Evolutionary conservation across 2,329 filamentous ascomycete genomes (phyloP).

Genomic region (Colletotrichum euphorbiae): DNA sequence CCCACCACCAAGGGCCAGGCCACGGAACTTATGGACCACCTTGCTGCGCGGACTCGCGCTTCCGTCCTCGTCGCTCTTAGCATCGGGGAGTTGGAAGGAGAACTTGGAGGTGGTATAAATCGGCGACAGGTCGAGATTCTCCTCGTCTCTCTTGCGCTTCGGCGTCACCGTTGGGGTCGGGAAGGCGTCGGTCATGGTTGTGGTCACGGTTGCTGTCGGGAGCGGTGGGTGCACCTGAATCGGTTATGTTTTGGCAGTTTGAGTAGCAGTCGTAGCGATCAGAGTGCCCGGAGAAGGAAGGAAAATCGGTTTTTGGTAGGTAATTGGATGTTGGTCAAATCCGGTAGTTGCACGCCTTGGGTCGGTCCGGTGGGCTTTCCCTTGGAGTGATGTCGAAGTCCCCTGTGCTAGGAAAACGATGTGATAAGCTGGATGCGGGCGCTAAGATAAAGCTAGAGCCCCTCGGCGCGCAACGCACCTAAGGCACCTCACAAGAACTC

Average conservation of each 20-base stretch:
- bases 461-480: constrained; percentile 18
- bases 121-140: constrained; percentile 47
- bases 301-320: neutral
- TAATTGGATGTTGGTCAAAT: neutral
- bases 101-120: constrained; percentile 50
- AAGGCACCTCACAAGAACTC: neutral
- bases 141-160: constrained; percentile 60
- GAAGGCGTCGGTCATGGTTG: constrained; percentile 34
- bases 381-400: constrained; percentile 10
- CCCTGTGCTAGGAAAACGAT: constrained; percentile 20
- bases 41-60: constrained; percentile 64
- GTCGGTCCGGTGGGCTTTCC: neutral
- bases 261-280: neutral
- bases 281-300: neutral
- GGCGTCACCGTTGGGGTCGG: constrained; percentile 49
- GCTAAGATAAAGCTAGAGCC: constrained; percentile 37
- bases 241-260: neutral
- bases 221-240: constrained; percentile 36
- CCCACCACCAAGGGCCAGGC: constrained; percentile 59
- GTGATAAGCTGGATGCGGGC: constrained; percentile 15
- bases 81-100: constrained; percentile 56
- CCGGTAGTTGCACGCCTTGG: constrained; percentile 30
- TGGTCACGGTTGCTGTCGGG: neutral
- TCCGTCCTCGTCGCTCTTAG: constrained; percentile 56
- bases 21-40: constrained; percentile 64